Evolutionary conservation across 129 eudicot genomes (phyloP), one percentile per base, ranked within the genome.

Genomic region (Helichrysum umbraculigerum): DNA sequence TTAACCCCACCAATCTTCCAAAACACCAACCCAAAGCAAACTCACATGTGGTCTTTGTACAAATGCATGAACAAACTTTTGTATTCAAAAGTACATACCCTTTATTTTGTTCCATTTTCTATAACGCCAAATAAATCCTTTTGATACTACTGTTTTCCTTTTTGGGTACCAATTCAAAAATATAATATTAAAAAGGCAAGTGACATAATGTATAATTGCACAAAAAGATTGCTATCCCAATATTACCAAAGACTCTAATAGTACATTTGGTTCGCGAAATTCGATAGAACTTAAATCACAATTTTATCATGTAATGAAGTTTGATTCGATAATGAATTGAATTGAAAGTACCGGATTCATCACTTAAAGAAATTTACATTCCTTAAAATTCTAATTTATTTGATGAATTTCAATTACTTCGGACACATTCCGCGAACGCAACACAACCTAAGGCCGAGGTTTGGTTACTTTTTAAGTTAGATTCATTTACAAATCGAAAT

Each of bases 61-160:
- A 78, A 47, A 78, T 78, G 82, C 82, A 79, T 79, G 77, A 72
- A 72, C 73, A 72, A 52, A n/a, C 78, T 52, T 70, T 78, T 79
- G n/a, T 51, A 22, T 63, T 62, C 56, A 42, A 14, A 70, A 71
- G 58, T 62, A 44, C 61, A 74, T 33, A 32, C 22, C 30, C 5
- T 51, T 37, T 56, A 15, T 66, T 56, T 50, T 76, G 39, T 34
- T 73, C 7, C 19, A 37, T 22, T 20, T 69, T 58, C 57, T 37
- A 28, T 70, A 42, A 69, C 30, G 8, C 60, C 81, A 78, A 69
- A 39, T 21, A 39, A 70, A n/a, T 12, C 21, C 12, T 44, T 60
- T 60, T 73, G 35, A 4, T 37, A 56, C 41, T 19, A 37, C 6
- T 5, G 47, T 51, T 65, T 64, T 44, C 34, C 35, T 20, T 76